Evolutionary conservation across 176 grass and related monocot genomes (phyloP).

Genomic region (Hordeum marinum): DNA sequence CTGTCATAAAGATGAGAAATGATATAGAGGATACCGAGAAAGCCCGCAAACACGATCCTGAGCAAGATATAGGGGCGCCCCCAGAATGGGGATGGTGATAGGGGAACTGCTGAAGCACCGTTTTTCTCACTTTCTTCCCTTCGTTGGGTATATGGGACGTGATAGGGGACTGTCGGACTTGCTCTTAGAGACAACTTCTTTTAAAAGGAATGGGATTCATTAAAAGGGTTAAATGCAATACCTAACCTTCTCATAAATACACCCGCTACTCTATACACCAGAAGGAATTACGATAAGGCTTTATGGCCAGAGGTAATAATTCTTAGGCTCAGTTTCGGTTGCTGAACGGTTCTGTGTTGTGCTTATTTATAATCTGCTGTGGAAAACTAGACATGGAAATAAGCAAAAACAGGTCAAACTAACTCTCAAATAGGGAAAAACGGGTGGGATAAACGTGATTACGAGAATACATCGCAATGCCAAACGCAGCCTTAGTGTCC

Average conservation of each 20-base stretch:
- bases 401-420: neutral
- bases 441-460: neutral
- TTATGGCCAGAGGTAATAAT: neutral
- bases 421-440: neutral
- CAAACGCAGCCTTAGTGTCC: neutral
- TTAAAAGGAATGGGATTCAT: neutral
- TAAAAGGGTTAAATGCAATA: neutral
- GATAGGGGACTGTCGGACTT: neutral
- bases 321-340: neutral
- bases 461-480: neutral
- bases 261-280: neutral
- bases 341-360: neutral
- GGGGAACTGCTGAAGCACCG: neutral
- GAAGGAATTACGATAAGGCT: neutral
- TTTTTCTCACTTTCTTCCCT: neutral
- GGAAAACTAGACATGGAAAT: neutral
- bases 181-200: conserved; percentile 10
- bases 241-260: conserved; percentile 16
- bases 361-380: neutral
- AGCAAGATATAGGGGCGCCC: neutral
- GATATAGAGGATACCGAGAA: neutral
- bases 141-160: neutral
- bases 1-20: neutral
- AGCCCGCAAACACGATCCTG: neutral
- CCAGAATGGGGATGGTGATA: neutral